These are phyloP conservation scores for Cyanidioschyzon merolae DNA, from an alignment of 23 red algal species.

Conservation along the genomic window DNA sequence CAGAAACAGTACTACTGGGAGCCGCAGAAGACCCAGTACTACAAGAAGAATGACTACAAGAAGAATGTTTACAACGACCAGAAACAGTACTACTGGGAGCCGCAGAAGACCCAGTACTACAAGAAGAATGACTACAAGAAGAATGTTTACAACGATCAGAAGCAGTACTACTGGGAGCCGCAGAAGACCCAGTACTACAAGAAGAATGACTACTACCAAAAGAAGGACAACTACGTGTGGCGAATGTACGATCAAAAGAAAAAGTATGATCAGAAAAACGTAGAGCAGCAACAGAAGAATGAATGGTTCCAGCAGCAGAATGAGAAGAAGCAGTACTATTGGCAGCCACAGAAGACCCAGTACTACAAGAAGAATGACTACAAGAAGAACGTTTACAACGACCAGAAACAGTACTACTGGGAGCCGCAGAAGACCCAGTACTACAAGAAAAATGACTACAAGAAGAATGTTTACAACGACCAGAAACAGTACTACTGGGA, in stretches of 20 bases:
- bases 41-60: neutral
- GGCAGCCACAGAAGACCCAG: neutral
- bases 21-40: neutral
- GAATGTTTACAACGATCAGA: neutral
- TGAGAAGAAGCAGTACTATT: conserved; percentile 4
- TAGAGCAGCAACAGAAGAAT: neutral
- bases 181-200: conserved; percentile 35
- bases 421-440: neutral
- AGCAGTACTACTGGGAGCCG: neutral
- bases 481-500: neutral
- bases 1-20: neutral
- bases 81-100: conserved; percentile 7
- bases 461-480: neutral
- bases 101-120: neutral
- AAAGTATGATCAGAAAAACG: neutral
- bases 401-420: neutral
- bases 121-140: conserved; percentile 8
- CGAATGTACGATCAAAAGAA: neutral
- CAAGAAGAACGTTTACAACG: neutral
- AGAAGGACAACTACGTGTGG: neutral
- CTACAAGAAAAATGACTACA: neutral
- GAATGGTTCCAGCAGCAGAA: conserved; percentile 6
- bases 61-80: neutral
- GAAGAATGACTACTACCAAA: neutral
- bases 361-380: neutral